A percentile compares a stretch with the other conserved stretches of the same genome.
These are phyloP conservation scores for Hawksworthiomyces lignivorus DNA, from an alignment of 2,329 filamentous ascomycete genomes.

Conservation along the genomic window DNA sequence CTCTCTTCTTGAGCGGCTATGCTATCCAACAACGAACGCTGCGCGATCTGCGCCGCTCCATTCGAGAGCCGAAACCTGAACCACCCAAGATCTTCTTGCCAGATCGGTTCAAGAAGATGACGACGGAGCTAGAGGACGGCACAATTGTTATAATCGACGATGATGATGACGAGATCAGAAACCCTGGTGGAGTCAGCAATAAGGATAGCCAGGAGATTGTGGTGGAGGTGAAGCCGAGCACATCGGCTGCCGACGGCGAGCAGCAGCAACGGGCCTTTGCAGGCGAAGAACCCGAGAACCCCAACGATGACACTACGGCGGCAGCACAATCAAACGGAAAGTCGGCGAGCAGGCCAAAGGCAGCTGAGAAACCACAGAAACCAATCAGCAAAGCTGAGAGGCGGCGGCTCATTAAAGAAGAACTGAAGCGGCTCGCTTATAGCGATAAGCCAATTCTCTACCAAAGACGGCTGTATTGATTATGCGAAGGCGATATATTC, in stretches of 20 bases:
- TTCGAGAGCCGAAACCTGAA: slow-evolving; percentile 44
- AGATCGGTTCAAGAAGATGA: slow-evolving; percentile 39
- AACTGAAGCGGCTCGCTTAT: slow-evolving; percentile 14
- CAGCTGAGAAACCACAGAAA: slow-evolving; percentile 17
- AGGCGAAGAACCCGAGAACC: slow-evolving; percentile 1
- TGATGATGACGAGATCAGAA: slow-evolving; percentile 19
- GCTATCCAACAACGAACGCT: slow-evolving; percentile 81
- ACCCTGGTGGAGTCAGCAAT: slow-evolving; percentile 1
- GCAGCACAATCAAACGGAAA: background rate
- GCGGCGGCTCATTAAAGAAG: slow-evolving; percentile 37
- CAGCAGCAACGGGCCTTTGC: background rate
- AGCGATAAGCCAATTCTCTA: slow-evolving; percentile 36
- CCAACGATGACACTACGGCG: background rate
- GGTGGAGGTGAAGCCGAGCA: slow-evolving; percentile 30
- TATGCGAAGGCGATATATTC: no score
- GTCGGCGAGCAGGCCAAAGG: slow-evolving; percentile 4
- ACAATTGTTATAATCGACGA: slow-evolving; percentile 32
- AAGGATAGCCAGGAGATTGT: slow-evolving; percentile 17
- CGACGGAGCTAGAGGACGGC: slow-evolving; percentile 40
- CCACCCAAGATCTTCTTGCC: slow-evolving; percentile 43
- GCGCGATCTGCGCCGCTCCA: slow-evolving; percentile 64
- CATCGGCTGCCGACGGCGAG: slow-evolving; percentile 16
- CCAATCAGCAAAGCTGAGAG: slow-evolving; percentile 42
- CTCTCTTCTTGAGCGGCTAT: slow-evolving; percentile 84
- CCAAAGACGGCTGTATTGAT: slow-evolving; percentile 47